Evolutionary conservation across 768 basidiomycete species (phyloP).

Genomic region (Naganishia kalamii): DNA sequence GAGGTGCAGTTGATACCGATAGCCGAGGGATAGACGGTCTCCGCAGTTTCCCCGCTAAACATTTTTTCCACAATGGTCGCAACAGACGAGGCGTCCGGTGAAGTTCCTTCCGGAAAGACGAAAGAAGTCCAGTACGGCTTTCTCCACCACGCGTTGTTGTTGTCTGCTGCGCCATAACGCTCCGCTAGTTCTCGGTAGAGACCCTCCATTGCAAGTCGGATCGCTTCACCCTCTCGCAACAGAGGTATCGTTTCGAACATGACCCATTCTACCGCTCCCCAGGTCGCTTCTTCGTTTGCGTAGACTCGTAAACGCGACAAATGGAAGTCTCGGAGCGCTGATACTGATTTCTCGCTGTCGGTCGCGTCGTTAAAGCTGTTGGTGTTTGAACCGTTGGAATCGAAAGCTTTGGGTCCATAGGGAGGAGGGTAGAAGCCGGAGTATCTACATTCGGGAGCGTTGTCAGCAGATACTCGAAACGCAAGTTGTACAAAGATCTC

Average conservation of each 20-base stretch:
- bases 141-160: slow-evolving; percentile 29
- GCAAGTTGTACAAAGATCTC: background rate
- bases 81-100: slow-evolving; percentile 40
- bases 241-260: slow-evolving; percentile 77
- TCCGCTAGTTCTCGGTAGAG: slow-evolving; percentile 41
- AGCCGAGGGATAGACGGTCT: background rate
- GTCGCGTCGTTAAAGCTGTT: slow-evolving; percentile 23
- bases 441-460: slow-evolving; percentile 45
- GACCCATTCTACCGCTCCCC: slow-evolving; percentile 58
- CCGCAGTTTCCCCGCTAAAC: background rate
- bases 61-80: slow-evolving; percentile 49
- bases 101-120: slow-evolving; percentile 53
- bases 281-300: slow-evolving; percentile 51
- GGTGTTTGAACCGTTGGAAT: background rate
- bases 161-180: background rate
- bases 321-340: slow-evolving; percentile 61
- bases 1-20: slow-evolving; percentile 72
- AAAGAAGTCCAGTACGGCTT: slow-evolving; percentile 74
- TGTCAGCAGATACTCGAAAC: background rate
- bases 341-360: slow-evolving; percentile 22
- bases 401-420: slow-evolving; percentile 54
- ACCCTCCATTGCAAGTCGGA: slow-evolving; percentile 56
- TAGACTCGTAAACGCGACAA: slow-evolving; percentile 57
- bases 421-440: slow-evolving; percentile 69
- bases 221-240: slow-evolving; percentile 59